Evolutionary conservation across 768 basidiomycete species (phyloP), one percentile per base, ranked within the genome.

Genomic region (Leccinum obscurum): DNA sequence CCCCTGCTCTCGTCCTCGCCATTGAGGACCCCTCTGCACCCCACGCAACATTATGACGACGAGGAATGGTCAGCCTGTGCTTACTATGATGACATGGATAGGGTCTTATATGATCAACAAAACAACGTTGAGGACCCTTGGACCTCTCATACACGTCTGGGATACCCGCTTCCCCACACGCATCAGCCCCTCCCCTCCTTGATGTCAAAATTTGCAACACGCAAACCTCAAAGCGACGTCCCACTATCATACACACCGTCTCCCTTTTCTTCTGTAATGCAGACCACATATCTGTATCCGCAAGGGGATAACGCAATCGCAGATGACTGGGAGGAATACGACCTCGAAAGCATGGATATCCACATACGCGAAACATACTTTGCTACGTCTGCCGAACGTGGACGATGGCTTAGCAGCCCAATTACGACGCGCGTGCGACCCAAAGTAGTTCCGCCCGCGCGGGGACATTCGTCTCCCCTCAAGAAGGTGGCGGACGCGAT

Each of bases 331-430:
- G 64, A 72, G 56, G 73, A 75, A 54, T 67, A 68, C 35, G 72
- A 73, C 61, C 66, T 73, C 56, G 72, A 73, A 57, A 66, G 66
- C 61, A 66, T 75, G 70, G 60, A 75, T 52, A 72, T 75, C 32
- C 72, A 68, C 49, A 61, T 73, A 50, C 82, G 80, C 54, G 76
- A 78, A 59, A 84, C 84, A 3, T 85, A 78, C 64, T 85, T 85
- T 64, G 75, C 77, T 51, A 77, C 78, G 11, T 86, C 85, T 44
- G 79, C 82, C 8, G 85, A 86, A 65, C 84, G 85, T 55, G 85
- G 84, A 8, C 78, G 78, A 57, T 86, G 85, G 85, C 76, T 77
- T 62, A 81, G 74, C 58, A 83, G 85, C 62, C 83, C 82, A 2
- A 68, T 79, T 32, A 75, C 77, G 8, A 24, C 70, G 20, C 65